Base-by-base conservation (phyloP, 345 rosid species). In the Lepidium sativum region DNA sequence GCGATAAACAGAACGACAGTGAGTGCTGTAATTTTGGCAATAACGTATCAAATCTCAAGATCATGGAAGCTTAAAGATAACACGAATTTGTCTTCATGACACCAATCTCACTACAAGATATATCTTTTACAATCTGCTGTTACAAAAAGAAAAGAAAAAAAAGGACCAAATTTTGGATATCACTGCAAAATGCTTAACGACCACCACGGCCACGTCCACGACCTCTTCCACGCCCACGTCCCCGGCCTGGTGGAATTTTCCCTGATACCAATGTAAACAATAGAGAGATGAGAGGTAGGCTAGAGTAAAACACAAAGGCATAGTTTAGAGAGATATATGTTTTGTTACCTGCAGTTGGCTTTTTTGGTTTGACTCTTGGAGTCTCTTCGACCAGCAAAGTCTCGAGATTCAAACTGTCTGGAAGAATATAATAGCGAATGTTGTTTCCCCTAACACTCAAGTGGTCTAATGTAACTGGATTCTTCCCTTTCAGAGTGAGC, bases 391-490 rank as follows among this genome's bases (percentile, higher is more conserved):
- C 91, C 60, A 95, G 82, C 69, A 95, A 80, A 8, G 99, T 95
- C 82, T 95, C 99, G 14, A 95, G 91, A 67, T 95, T 95, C 83
- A 95, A 81, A 83, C 90, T 88, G 84, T 95, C 99, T 9, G 99
- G 99, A 45, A 88, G 96, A 65, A 95, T 95, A 77, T 91, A 91
- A 37, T 91, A 91, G 41, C 98, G 96, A 50, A 95, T 87, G 72
- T 95, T 95, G 85, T 91, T 95, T 32, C 98, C 97, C 81, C 97
- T 82, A 58, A 91, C 91, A 69, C 97, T 94, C 45, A 94, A 81
- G 77, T 88, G 97, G 80, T 95, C 99, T 67, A 95, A 53, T 17
- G 85, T 81, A 60, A 91, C 87, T 33, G 98, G 96, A 70, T 91
- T 88, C 76, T 91, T 91, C 68, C 99, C 99, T 82, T 91, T 95